Base-by-base conservation (phyloP, 768 basidiomycete genomes). In the Hypholoma sublateritium region DNA sequence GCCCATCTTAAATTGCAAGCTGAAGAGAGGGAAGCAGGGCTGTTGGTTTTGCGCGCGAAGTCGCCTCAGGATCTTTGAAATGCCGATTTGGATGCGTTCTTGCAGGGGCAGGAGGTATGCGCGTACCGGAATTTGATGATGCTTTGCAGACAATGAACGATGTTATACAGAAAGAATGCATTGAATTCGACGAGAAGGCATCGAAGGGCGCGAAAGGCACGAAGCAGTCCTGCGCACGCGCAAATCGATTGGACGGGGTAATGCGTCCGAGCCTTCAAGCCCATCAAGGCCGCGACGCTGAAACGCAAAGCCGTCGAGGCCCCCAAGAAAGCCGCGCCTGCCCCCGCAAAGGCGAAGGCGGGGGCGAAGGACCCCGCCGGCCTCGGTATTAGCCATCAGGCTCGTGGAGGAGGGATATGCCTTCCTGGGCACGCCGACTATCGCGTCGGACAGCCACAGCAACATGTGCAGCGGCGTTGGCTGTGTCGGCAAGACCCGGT, bases 401-500 rank as follows among this genome's bases (percentile, higher is more conserved):
- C 88, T 99, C 55, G 87, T 99, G 19, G 97, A 99, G 72, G 97
- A 99, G 70, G 97, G 97, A 1, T 99, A 98, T 69, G 96, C 97
- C 0, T 98, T 97, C 72, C 97, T 97, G 0, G 78, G 95, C 57
- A 93, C 93, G 16, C 83, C 98, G 67, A 97, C 96, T 2, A 97
- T 99, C 25, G 95, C 95, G 6, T 93, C 89, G 65, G 95, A 96
- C 74, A 95, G 92, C 69, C 95, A 97, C 72, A 93, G 91, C 67
- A 99, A 99, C 70, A 98, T 98, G 91, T 99, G 98, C 67, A 97
- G 97, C 16, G 97, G 95, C 34, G 92, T 99, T 4, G 96, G 94
- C 1, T 96, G 95, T 67, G 86, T 99, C 3, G 97, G 95, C 19
- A 93, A 91, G 70, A 98, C 97, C 1, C 98, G 97, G 97, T 98